Percentiles rank a stretch among this genome's conserved stretches.
Evolutionary conservation across 2,329 filamentous ascomycete genomes (phyloP).

Genomic region (Sclerotinia borealis): DNA sequence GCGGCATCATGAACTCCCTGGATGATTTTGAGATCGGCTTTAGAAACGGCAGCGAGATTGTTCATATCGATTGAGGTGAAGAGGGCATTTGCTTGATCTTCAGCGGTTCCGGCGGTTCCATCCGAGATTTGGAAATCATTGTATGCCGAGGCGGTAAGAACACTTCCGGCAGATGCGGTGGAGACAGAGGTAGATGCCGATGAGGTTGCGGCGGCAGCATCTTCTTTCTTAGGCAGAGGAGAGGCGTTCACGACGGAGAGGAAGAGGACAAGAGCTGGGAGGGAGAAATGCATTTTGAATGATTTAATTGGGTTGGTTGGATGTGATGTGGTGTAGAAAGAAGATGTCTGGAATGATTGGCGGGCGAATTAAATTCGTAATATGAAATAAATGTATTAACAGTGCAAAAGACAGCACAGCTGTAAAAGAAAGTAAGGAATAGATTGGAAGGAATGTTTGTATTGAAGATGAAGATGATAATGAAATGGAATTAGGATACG

Average conservation of each 20-base stretch:
- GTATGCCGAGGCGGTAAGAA: constrained; percentile 36
- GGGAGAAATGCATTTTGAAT: constrained; percentile 34
- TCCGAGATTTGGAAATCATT: constrained; percentile 43
- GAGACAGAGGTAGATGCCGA: constrained; percentile 11
- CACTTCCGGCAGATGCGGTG: constrained; percentile 22
- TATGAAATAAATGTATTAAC: constrained; percentile 22
- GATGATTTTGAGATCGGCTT: constrained; percentile 44
- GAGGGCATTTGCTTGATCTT: constrained; percentile 39
- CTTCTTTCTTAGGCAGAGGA: constrained; percentile 27
- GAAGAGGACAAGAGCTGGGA: constrained; percentile 27
- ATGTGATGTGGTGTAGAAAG: background rate
- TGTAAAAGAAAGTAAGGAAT: constrained; percentile 21
- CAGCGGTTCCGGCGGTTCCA: constrained; percentile 41
- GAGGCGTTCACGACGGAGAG: constrained; percentile 28
- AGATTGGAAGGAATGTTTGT: constrained; percentile 4
- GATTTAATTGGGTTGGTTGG: constrained; percentile 10
- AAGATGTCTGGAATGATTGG: background rate
- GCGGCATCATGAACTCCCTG: constrained; percentile 46
- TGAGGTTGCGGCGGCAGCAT: constrained; percentile 12
- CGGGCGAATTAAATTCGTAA: background rate
- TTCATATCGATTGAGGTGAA: constrained; percentile 37
- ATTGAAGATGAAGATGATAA: constrained; percentile 5
- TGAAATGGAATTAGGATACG: constrained; percentile 22
- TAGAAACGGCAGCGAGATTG: constrained; percentile 39
- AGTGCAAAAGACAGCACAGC: constrained; percentile 28